phyloP scores from a whole-genome alignment of 805 yeast genomes.

The Cyberlindnera euphorbiae region DNA sequence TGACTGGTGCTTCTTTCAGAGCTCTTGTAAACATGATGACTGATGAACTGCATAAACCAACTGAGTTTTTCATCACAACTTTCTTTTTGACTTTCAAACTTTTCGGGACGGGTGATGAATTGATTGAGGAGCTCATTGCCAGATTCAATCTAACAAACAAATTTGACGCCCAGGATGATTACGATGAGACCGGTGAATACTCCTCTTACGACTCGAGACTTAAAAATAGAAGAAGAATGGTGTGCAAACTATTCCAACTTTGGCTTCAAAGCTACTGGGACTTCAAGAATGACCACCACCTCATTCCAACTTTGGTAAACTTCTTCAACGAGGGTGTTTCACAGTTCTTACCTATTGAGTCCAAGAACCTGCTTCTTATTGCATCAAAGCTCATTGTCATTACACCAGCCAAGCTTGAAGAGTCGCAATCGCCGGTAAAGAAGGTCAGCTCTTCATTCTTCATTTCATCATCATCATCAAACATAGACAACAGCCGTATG shows the following conservation, averaged over 20 bases:
- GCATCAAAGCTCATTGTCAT: conserved; percentile 56
- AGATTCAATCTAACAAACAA: conserved; percentile 53
- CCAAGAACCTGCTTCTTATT: conserved; percentile 54
- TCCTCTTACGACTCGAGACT: conserved; percentile 36
- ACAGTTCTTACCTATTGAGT: conserved; percentile 57
- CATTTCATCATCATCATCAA: conserved; percentile 1
- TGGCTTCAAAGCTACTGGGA: conserved; percentile 95
- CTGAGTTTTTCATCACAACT: conserved; percentile 62
- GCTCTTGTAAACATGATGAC: conserved; percentile 63
- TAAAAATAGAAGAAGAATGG: conserved; percentile 57
- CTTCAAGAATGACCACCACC: conserved; percentile 49
- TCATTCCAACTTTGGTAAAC: conserved; percentile 66
- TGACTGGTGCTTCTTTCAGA: conserved; percentile 68
- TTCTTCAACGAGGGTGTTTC: conserved; percentile 77
- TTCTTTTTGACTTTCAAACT: conserved; percentile 74
- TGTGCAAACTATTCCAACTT: conserved; percentile 62
- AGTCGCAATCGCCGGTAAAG: conserved; percentile 10
- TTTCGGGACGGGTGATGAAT: conserved; percentile 61
- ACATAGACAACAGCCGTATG: conserved; percentile 19
- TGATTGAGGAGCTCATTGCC: conserved; percentile 61
- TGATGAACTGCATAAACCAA: conserved; percentile 59
- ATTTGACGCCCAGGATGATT: conserved; percentile 28
- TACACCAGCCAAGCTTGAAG: conserved; percentile 43
- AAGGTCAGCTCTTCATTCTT: conserved; percentile 7
- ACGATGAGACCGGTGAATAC: conserved; percentile 32